These are phyloP conservation scores for Colletotrichum chrysophilum DNA, from an alignment of 2,329 filamentous ascomycete species.

Conservation along the genomic window DNA sequence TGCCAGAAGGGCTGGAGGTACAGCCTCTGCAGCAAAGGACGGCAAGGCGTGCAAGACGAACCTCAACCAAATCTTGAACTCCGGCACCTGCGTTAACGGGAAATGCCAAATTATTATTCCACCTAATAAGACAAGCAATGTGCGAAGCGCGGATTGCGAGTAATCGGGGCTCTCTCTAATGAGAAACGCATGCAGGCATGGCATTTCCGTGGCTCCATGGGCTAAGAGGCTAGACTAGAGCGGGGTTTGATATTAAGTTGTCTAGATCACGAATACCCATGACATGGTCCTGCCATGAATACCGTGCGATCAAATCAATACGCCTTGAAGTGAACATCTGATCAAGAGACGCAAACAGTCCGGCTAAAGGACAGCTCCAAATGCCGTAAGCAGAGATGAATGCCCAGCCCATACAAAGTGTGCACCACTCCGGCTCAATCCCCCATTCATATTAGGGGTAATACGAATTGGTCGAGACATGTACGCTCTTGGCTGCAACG, in stretches of 20 bases:
- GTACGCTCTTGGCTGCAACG: neutral
- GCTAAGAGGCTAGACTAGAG: neutral
- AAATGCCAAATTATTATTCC: neutral
- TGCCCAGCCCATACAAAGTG: neutral
- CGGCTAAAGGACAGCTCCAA: neutral
- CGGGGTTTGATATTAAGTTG: fast-evolving
- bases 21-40: neutral
- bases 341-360: neutral
- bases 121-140: neutral
- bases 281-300: neutral
- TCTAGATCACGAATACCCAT: neutral
- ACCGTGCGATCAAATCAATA: neutral
- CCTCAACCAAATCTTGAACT: neutral
- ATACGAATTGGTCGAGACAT: neutral
- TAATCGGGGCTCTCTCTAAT: neutral
- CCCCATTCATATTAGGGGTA: neutral
- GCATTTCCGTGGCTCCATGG: neutral
- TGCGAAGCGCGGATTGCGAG: neutral
- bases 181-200: neutral
- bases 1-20: neutral
- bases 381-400: neutral
- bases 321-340: neutral
- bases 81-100: neutral
- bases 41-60: neutral
- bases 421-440: neutral